Evolutionary conservation across 148 eudicot species (phyloP).

Genomic region (Rheum nobile): DNA sequence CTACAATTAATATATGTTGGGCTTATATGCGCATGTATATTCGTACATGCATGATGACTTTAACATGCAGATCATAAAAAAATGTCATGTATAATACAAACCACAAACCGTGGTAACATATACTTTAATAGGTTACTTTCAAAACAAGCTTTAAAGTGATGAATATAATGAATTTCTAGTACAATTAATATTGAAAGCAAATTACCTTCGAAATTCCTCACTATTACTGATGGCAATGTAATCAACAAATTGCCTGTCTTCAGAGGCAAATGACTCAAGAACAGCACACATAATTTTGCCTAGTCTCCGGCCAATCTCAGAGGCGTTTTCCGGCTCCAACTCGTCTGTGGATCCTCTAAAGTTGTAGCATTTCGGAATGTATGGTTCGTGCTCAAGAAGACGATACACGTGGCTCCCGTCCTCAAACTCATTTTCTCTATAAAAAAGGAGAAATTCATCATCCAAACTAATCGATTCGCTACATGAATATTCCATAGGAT

Average conservation of each 20-base stretch:
- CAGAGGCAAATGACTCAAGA: constrained; percentile 83
- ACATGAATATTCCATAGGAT: background rate
- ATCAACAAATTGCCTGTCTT: constrained; percentile 53
- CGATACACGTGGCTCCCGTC: constrained; percentile 68
- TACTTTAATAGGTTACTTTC: no score
- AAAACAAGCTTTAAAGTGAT: no score
- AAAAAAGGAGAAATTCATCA: background rate
- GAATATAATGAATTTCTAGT: no score
- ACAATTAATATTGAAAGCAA: background rate
- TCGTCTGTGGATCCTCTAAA: constrained; percentile 64
- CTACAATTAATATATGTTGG: no score
- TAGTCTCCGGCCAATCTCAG: constrained; percentile 36
- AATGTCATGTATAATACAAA: no score
- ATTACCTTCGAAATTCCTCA: constrained; percentile 87
- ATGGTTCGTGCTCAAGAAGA: constrained; percentile 81
- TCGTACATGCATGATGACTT: no score
- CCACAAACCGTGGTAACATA: no score
- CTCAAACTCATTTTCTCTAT: constrained; percentile 63
- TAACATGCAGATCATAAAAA: no score
- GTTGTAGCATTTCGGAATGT: constrained; percentile 70
- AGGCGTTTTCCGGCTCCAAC: constrained; percentile 49
- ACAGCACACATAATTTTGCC: constrained; percentile 73
- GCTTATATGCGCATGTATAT: no score
- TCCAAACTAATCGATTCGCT: background rate
- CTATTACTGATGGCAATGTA: constrained; percentile 76